phyloP scores from a whole-genome alignment of 225 moss, liverwort and hornwort genomes.

The Rhytidiadelphus loreus region DNA sequence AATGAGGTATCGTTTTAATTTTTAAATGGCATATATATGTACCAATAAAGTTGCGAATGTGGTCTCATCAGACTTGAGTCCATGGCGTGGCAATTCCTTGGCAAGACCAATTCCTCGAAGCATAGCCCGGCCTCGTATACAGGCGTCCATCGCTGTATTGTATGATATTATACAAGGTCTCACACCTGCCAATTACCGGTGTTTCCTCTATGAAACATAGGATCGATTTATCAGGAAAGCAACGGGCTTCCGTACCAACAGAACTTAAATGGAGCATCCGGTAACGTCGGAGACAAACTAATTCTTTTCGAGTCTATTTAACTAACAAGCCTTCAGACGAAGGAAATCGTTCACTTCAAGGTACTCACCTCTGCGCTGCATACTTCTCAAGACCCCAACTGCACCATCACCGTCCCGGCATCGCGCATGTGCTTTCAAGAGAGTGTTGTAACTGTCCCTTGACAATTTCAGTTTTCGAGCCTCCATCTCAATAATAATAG shows the following conservation, averaged over 20 bases:
- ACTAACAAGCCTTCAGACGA: not conserved
- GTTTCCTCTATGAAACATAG: not conserved
- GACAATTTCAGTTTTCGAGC: conserved; percentile 10
- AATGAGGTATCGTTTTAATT: not conserved
- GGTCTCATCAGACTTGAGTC: conserved; percentile 34
- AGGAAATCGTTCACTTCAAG: not conserved
- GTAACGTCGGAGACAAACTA: not conserved
- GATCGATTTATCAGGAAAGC: not conserved
- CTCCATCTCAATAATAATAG: conserved; percentile 30
- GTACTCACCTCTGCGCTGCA: conserved; percentile 43
- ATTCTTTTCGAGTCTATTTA: not conserved
- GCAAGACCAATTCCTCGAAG: conserved; percentile 46
- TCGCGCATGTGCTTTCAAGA: conserved; percentile 53
- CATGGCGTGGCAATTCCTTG: conserved; percentile 38
- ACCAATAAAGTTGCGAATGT: conserved; percentile 50
- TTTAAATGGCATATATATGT: not conserved
- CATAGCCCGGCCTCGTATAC: conserved; percentile 45
- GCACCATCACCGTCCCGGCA: conserved; percentile 51
- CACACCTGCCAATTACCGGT: conserved; percentile 22
- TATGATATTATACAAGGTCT: conserved; percentile 41
- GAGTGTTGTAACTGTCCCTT: conserved; percentile 49
- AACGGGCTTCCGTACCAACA: not conserved
- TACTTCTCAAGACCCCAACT: conserved; percentile 38
- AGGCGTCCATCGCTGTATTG: conserved; percentile 55
- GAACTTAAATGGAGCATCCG: not conserved